Evolutionary conservation across 768 basidiomycete genomes (phyloP).

Genomic region (Suillus placidus): DNA sequence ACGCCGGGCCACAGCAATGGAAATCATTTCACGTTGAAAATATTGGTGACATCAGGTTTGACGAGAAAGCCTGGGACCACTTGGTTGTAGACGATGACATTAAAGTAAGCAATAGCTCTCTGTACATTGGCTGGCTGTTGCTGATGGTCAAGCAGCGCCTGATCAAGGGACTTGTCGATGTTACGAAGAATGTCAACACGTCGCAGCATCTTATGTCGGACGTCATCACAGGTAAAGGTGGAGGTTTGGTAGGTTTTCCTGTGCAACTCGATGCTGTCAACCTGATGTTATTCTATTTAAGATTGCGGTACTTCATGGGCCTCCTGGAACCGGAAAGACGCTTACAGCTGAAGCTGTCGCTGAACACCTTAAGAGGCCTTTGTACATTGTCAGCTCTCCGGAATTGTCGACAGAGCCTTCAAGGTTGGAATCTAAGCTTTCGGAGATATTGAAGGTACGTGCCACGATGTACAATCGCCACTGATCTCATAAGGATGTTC

Average conservation of each 20-base stretch:
- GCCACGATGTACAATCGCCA: neutral
- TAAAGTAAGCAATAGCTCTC: constrained; percentile 35
- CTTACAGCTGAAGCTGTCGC: constrained; percentile 63
- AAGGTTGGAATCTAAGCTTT: constrained; percentile 44
- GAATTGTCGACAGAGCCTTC: constrained; percentile 53
- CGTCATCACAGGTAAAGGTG: constrained; percentile 66
- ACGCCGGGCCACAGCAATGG: constrained; percentile 41
- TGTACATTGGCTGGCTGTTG: constrained; percentile 14
- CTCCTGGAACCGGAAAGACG: constrained; percentile 47
- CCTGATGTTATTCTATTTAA: constrained; percentile 3
- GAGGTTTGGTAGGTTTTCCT: constrained; percentile 53
- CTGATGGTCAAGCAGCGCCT: constrained; percentile 36
- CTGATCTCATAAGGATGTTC: constrained; percentile 35
- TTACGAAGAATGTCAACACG: constrained; percentile 26
- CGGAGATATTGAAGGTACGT: constrained; percentile 22
- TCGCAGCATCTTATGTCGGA: constrained; percentile 37
- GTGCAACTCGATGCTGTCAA: neutral
- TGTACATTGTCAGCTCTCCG: constrained; percentile 57
- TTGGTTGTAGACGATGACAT: constrained; percentile 55
- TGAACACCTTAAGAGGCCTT: constrained; percentile 53
- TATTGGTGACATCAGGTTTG: constrained; percentile 56
- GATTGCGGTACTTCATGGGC: constrained; percentile 29
- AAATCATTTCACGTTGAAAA: constrained; percentile 57
- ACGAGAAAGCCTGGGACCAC: constrained; percentile 57
- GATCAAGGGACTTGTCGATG: constrained; percentile 30